Percentiles rank a stretch among this genome's conserved stretches.
Conservation (phyloP, 2,329 filamentous ascomycete species). For the Beauveria bassiana region DNA sequence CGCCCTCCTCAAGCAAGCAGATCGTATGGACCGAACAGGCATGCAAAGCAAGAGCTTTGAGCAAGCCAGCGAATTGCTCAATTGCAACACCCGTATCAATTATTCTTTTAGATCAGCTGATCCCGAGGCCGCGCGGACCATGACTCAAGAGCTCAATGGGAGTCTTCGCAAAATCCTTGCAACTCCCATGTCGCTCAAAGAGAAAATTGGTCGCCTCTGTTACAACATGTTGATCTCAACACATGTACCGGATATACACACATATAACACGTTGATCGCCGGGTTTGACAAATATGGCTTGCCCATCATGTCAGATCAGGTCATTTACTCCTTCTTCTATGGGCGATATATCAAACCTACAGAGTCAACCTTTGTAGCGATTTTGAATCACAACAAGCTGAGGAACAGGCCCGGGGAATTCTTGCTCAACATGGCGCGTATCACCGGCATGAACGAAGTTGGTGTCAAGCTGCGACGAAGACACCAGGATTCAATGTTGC, state of each 20-base stretch:
- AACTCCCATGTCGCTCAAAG: constrained; percentile 21
- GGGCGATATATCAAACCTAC: constrained; percentile 38
- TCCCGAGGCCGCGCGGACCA: constrained; percentile 17
- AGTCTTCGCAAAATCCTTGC: constrained; percentile 23
- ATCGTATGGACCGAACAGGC: constrained; percentile 16
- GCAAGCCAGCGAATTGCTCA: constrained; percentile 21
- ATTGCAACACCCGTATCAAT: constrained; percentile 5
- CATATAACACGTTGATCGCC: constrained; percentile 63
- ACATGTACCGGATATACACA: constrained; percentile 56
- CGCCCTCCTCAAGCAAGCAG: constrained; percentile 23
- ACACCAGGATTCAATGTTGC: constrained; percentile 19
- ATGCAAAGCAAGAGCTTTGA: constrained; percentile 21
- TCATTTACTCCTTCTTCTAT: constrained; percentile 44
- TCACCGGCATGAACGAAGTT: constrained; percentile 35
- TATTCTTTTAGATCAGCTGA: constrained; percentile 25
- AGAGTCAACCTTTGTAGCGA: constrained; percentile 38
- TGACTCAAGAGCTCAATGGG: constrained; percentile 22
- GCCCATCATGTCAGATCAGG: constrained; percentile 41
- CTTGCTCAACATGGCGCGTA: constrained; percentile 35
- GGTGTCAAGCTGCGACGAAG: constrained; percentile 33
- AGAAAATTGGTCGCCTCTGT: constrained; percentile 37
- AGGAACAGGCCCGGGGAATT: constrained; percentile 35
- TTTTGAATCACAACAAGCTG: constrained; percentile 43
- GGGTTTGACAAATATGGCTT: constrained; percentile 49
- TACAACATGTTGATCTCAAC: constrained; percentile 60